Evolutionary conservation across 2,329 filamentous ascomycete species (phyloP), one percentile per base, ranked within the genome.

Genomic region (Fusarium agapanthi): DNA sequence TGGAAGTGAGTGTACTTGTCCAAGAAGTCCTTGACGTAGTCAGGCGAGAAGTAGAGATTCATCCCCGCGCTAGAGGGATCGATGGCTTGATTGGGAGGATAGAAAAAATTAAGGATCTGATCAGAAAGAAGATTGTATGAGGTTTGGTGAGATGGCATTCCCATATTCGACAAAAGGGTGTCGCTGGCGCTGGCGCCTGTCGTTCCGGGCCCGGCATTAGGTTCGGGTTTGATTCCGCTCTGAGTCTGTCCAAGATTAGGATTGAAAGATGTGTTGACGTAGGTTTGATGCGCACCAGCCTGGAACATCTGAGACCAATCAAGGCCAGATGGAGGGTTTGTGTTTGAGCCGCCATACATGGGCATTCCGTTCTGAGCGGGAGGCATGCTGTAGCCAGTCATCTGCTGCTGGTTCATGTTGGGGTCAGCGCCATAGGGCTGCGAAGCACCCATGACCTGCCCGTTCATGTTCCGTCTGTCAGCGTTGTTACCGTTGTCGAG

Each of bases 241-340:
- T 91, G 91, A 83, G 86, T 90, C 85, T 91, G 88, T 82, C 88
- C 87, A 87, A 88, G 86, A 86, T 91, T 91, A 87, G 91, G 84
- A 81, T 86, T 84, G 84, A 88, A 90, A 80, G 87, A 86, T 81
- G 85, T 85, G 83, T 86, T 88, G 85, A 88, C 88, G 83, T 89
- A 90, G 82, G 87, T 85, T 83, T 90, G 86, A 83, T 91, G 89
- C 84, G 89, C 87, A 88, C 90, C 90, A 85, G 90, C 83, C 85
- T 91, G 91, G 86, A 93, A 93, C 90, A 94, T 92, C 81, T 92
- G 88, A 79, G 91, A 88, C 92, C 92, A 94, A 84, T 94, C 92
- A 85, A 92, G 85, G 85, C 87, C 83, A 80, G 86, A 85, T 84
- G 88, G 86, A 83, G 90, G 89, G 82, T 87, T 87, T 82, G 87